Base-by-base conservation (phyloP, 805 yeast genomes). In the Torulaspora maleeae region DNA sequence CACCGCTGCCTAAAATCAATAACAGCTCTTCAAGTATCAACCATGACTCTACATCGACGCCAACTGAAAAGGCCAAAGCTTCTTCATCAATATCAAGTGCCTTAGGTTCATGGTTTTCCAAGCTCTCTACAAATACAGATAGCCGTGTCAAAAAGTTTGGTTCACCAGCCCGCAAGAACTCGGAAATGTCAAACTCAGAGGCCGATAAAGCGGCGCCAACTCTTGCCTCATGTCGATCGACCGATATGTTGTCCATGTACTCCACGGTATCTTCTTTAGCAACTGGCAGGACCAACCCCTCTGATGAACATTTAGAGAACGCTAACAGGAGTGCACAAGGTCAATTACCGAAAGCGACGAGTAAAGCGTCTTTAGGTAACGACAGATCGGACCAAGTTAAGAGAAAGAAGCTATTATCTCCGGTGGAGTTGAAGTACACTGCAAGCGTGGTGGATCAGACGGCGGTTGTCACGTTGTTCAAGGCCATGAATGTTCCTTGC, bases 201-300 rank as follows among this genome's bases (percentile, higher is more conserved):
- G 41, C n/a, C 17, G 35, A 13, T n/a, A 19, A 7, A 41, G 40
- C n/a, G 47, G 46, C 9, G 38, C 27, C n/a, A 43, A 36, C 30
- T n/a, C 38, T 10, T 32, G 42, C 27, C 24, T 19, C 25, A 39
- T 50, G 5, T 53, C 54, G 19, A 19, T 45, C 59, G 6, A 38
- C 45, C 3, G 59, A 55, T 35, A 45, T 53, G 48, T 20, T 55
- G 19, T 53, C 59, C 12, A 52, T 55, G 56, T 49, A 53, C 34
- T 51, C 57, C 17, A 53, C 49, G 12, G 52, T 55, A 8, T 55
- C 59, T 10, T 47, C 56, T 16, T 32, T 51, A 32, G 52, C 50
- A 22, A 49, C 54, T 4, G 44, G 48, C 19, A 39, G 38, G 29
- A 52, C 55, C 24, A 50, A 45, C 25, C 45, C 55, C 9, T 51